Evolutionary conservation across 805 yeast species (phyloP), one percentile per base, ranked within the genome.

Genomic region (Hanseniaspora valbyensis): DNA sequence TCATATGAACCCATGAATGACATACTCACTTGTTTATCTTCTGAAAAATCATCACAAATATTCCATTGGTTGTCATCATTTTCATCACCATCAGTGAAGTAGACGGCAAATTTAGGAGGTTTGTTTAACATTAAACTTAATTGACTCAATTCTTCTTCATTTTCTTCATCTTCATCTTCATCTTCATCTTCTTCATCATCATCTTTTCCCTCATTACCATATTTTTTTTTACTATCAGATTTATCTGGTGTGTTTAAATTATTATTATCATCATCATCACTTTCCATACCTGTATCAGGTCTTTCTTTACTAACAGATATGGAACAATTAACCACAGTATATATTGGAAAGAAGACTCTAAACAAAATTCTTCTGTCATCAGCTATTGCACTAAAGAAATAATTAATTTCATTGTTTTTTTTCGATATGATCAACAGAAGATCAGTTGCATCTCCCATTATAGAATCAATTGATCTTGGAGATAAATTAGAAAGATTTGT

Each of bases 21-120:
- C 52, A 72, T 74, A 50, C 77, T 77, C 5, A 84, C 92, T 60
- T 83, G 90, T 58, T 81, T 87, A 13, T 85, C 89, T 58, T 83
- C 92, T 53, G 86, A 79, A 56, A 84, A 84, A 64, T 84, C 94
- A 52, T 82, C 90, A 64, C 90, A 83, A 24, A 82, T 79, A 1
- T 84, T 79, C 89, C 89, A 81, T 57, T 78, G 83, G 60, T 80
- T 80, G 22, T 72, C 63, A 55, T 73, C 69, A 36, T 73, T 69
- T 54, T 72, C 71, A 1, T 60, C 61, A 16, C 77, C 76, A 57
- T 76, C 73, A 52, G 78, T 68, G 61, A 83, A 83, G 58, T 80
- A 81, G 1, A 84, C 92, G 0, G 89, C 85, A 65, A 84, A 84
- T 58, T 78, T 80, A 4, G 94, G 94, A 37, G 84, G 75, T 52